phyloP scores from a whole-genome alignment of 2,329 filamentous ascomycete species.

The Colletotrichum musicola region DNA sequence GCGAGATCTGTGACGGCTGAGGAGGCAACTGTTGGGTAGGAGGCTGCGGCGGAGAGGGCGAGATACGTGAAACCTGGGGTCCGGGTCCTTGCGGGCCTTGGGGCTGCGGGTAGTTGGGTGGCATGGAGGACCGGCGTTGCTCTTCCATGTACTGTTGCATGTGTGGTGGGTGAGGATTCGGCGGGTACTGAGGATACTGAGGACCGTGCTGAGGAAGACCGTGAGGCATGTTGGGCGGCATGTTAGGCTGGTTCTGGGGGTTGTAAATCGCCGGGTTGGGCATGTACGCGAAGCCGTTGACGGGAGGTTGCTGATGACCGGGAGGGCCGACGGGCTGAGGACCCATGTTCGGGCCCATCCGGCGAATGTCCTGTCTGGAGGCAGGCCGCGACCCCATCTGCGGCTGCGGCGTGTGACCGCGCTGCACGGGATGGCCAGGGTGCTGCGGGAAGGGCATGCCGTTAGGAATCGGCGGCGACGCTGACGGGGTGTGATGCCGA shows the following conservation, averaged over 20 bases:
- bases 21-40: conserved; percentile 64
- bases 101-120: conserved; percentile 69
- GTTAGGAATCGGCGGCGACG: conserved; percentile 88
- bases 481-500: conserved; percentile 84
- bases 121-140: conserved; percentile 79
- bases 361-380: conserved; percentile 83
- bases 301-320: conserved; percentile 64
- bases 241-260: conserved; percentile 63
- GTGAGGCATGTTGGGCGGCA: conserved; percentile 55
- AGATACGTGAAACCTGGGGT: conserved; percentile 60
- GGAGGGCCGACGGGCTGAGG: conserved; percentile 72
- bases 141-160: conserved; percentile 83
- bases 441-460: conserved; percentile 75
- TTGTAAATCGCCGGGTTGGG: conserved; percentile 89
- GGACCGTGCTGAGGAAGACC: conserved; percentile 51
- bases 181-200: conserved; percentile 52
- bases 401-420: conserved; percentile 86
- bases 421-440: conserved; percentile 58
- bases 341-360: conserved; percentile 79
- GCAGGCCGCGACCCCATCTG: conserved; percentile 80
- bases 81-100: conserved; percentile 65
- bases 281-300: conserved; percentile 85
- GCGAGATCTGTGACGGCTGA: conserved; percentile 63
- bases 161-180: conserved; percentile 47
- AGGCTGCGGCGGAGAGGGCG: conserved; percentile 71